Evolutionary conservation across 2,329 filamentous ascomycete species (phyloP).

Genomic region (Colletotrichum godetiae): DNA sequence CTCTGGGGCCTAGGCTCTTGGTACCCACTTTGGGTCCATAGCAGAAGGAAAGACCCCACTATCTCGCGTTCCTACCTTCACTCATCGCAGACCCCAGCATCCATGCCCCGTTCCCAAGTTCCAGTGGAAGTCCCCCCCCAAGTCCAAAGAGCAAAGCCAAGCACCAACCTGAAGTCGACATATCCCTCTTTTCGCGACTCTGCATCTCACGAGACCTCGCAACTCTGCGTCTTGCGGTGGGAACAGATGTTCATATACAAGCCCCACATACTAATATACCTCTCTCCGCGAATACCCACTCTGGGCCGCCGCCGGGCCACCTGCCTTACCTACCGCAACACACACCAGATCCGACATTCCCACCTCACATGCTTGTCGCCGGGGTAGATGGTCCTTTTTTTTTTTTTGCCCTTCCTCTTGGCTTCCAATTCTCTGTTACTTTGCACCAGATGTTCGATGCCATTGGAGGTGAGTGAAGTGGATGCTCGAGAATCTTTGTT

Average conservation of each 20-base stretch:
- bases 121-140: not conserved
- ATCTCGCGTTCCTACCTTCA: conserved; percentile 7
- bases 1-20: conserved; percentile 29
- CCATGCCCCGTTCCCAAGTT: not conserved
- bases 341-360: conserved; percentile 2
- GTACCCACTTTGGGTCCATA: conserved; percentile 16
- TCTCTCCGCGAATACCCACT: not conserved
- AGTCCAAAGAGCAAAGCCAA: not conserved
- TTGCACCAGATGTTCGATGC: not conserved
- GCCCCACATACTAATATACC: not conserved
- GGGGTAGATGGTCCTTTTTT: not conserved
- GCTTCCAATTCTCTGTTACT: not conserved
- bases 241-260: not conserved
- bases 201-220: not conserved
- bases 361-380: not conserved
- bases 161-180: not conserved
- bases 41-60: conserved; percentile 12
- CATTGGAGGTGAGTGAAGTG: not conserved
- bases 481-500: not conserved
- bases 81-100: conserved; percentile 1
- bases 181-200: not conserved
- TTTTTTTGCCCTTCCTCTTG: conserved; percentile 8
- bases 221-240: not conserved
- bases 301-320: not conserved
- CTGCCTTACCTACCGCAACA: not conserved